Conservation (phyloP, 225 moss, liverwort and hornwort genomes). For the Takakia lepidozioides region DNA sequence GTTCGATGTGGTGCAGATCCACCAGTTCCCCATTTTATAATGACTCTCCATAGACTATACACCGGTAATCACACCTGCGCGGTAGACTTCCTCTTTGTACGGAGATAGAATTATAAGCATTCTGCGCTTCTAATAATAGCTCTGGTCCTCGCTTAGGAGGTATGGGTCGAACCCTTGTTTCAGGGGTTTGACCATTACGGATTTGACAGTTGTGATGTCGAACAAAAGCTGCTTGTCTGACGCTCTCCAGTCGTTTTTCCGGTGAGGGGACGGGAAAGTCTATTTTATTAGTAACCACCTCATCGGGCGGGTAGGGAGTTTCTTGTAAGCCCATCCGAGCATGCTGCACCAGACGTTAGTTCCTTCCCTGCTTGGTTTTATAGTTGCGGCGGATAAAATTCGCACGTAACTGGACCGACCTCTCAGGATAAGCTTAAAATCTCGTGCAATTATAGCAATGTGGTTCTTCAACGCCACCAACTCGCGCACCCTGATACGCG, state of each 20-base stretch:
- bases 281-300: not conserved
- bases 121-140: not conserved
- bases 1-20: not conserved
- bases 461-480: too few relatives aligned
- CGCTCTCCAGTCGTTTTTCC: too few relatives aligned
- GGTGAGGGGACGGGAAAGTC: not conserved
- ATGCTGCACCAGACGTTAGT: not conserved
- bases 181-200: too few relatives aligned
- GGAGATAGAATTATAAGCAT: constrained; percentile 5
- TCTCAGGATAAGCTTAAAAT: too few relatives aligned
- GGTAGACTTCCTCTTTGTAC: not conserved
- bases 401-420: too few relatives aligned
- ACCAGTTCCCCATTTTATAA: not conserved
- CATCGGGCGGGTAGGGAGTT: not conserved
- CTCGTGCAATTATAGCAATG: too few relatives aligned
- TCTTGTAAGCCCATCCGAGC: not conserved
- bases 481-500: too few relatives aligned
- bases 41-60: constrained; percentile 4
- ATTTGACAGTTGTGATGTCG: too few relatives aligned
- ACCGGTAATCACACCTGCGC: not conserved
- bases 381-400: not conserved
- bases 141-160: too few relatives aligned
- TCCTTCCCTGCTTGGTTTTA: not conserved
- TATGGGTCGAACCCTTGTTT: too few relatives aligned
- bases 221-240: too few relatives aligned